These are phyloP conservation scores for Neurospora terricola DNA, from an alignment of 495 filamentous ascomycete genomes.

Conservation along the genomic window DNA sequence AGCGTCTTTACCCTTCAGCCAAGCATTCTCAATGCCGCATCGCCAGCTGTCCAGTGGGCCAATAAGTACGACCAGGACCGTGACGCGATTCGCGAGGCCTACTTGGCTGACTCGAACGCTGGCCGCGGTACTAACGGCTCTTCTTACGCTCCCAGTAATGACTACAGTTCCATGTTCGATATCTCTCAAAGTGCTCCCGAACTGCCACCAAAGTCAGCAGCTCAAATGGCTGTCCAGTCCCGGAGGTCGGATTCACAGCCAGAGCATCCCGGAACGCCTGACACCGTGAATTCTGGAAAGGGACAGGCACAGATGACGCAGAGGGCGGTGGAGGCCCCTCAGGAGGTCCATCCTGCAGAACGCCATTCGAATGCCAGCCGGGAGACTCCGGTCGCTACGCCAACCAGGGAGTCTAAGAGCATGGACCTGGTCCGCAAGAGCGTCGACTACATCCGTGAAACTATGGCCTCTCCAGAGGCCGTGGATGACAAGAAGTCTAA, in stretches of 20 bases:
- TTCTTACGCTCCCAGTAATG: conserved; percentile 22
- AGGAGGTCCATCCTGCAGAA: conserved; percentile 27
- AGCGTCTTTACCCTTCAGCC: conserved; percentile 88
- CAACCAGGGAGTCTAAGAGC: conserved; percentile 28
- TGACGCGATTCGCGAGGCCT: conserved; percentile 59
- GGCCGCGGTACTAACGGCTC: conserved; percentile 46
- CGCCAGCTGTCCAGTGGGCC: conserved; percentile 92
- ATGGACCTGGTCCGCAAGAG: conserved; percentile 28
- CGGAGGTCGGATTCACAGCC: neutral
- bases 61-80: conserved; percentile 74
- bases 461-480: conserved; percentile 35
- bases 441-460: conserved; percentile 29
- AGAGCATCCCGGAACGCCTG: neutral
- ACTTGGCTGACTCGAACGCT: conserved; percentile 60
- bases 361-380: conserved; percentile 21
- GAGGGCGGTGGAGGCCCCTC: conserved; percentile 24
- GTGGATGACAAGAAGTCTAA: conserved; percentile 38
- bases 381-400: conserved; percentile 28
- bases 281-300: neutral
- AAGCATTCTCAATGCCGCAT: conserved; percentile 75
- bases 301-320: conserved; percentile 10
- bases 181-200: conserved; percentile 22
- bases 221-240: conserved; percentile 5
- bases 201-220: conserved; percentile 24
- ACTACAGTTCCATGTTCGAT: conserved; percentile 10